A percentile compares a stretch with the other conserved stretches of the same genome.
Evolutionary conservation across 371 early-diverging fungal genomes (phyloP).

Genomic region (Mortierella sp.): DNA sequence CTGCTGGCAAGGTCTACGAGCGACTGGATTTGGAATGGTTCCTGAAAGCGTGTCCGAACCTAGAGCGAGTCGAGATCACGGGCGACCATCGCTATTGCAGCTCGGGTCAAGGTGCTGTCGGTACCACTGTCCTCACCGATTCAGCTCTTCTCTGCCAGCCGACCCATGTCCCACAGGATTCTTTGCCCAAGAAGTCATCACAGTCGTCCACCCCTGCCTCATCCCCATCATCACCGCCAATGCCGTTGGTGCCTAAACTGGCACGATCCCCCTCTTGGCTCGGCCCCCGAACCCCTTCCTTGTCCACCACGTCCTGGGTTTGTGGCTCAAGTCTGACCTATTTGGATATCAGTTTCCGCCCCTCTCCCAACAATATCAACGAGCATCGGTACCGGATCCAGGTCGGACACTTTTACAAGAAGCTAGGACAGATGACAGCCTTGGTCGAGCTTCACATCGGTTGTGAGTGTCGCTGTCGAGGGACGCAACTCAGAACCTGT

Average conservation of each 20-base stretch:
- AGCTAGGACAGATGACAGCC: slow-evolving; percentile 12
- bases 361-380: not conserved
- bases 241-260: not conserved
- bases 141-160: not conserved
- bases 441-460: slow-evolving; percentile 13
- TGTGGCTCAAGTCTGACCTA: slow-evolving; percentile 14
- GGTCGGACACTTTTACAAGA: slow-evolving; percentile 12
- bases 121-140: not conserved
- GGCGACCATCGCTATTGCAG: not conserved
- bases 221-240: not conserved
- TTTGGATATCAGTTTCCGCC: slow-evolving; percentile 15
- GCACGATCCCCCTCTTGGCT: not conserved
- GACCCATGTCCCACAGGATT: no score
- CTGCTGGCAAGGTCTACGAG: not conserved
- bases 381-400: not conserved
- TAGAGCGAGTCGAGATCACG: slow-evolving; percentile 17
- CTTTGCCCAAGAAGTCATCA: no score
- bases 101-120: not conserved
- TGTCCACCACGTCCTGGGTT: slow-evolving; percentile 5
- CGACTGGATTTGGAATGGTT: slow-evolving; percentile 13
- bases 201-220: no score
- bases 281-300: not conserved
- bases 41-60: not conserved
- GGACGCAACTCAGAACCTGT: not conserved
- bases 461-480: slow-evolving; percentile 22